phyloP scores from a whole-genome alignment of 768 basidiomycete species.

The Lanmaoa pseudosensibilis region DNA sequence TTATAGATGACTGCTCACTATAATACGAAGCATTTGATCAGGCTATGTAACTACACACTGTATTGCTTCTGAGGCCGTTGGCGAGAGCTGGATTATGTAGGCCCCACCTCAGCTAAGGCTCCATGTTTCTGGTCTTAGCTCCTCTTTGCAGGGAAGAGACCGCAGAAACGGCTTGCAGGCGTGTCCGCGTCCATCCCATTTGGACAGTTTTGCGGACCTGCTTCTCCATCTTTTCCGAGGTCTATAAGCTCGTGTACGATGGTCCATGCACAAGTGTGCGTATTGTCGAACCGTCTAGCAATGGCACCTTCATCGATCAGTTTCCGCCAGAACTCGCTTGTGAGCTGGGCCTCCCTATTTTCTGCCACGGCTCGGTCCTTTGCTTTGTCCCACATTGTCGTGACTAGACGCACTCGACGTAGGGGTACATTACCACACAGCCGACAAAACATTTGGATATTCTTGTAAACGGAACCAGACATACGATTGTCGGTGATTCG shows the following conservation, averaged over 20 bases:
- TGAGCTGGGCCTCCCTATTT: conserved; percentile 27
- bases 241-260: neutral
- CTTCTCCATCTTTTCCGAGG: neutral
- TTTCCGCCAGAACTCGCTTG: conserved; percentile 20
- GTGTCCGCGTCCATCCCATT: conserved; percentile 19
- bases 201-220: conserved; percentile 7
- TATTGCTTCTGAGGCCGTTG: too few species aligned
- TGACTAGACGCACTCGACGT: conserved; percentile 34
- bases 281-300: conserved; percentile 1
- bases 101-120: neutral
- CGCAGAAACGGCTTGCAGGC: neutral
- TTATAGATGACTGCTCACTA: neutral
- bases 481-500: too few species aligned
- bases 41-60: neutral
- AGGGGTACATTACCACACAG: conserved; percentile 34
- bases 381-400: conserved; percentile 38
- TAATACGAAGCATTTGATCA: neutral
- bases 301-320: neutral
- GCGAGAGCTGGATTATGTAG: too few species aligned
- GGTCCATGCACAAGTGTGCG: neutral
- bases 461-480: conserved; percentile 28
- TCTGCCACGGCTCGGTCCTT: conserved; percentile 11
- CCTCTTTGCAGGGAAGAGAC: neutral
- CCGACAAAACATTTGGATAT: conserved; percentile 33
- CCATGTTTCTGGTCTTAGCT: neutral